These are phyloP conservation scores for Acacia crassicarpa DNA, from an alignment of 306 rosid species.

Conservation along the genomic window DNA sequence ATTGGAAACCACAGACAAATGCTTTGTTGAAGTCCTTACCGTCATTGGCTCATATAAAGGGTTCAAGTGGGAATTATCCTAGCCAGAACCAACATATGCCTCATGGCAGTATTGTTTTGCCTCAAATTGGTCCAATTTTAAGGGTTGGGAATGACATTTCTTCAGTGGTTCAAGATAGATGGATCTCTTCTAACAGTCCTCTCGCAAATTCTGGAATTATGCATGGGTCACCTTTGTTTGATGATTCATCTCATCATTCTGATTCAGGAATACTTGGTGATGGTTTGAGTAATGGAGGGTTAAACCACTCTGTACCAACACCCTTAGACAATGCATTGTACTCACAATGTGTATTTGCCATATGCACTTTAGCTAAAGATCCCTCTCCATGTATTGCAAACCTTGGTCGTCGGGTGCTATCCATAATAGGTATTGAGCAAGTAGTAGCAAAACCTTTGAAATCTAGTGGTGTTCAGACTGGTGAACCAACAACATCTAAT, in stretches of 20 bases:
- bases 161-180: slow-evolving; percentile 62
- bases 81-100: slow-evolving; percentile 52
- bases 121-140: slow-evolving; percentile 81
- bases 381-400: slow-evolving; percentile 91
- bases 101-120: slow-evolving; percentile 63
- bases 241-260: slow-evolving; percentile 88
- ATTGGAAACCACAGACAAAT: slow-evolving; percentile 90
- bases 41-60: slow-evolving; percentile 69
- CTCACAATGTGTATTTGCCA: slow-evolving; percentile 85
- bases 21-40: slow-evolving; percentile 78
- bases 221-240: slow-evolving; percentile 95
- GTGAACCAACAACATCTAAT: slow-evolving; percentile 53
- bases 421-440: slow-evolving; percentile 94
- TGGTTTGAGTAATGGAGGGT: slow-evolving; percentile 79
- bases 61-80: slow-evolving; percentile 54
- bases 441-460: slow-evolving; percentile 84
- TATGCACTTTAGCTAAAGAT: slow-evolving; percentile 94
- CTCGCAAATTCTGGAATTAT: slow-evolving; percentile 75
- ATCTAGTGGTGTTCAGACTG: slow-evolving; percentile 47
- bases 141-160: slow-evolving; percentile 82
- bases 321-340: slow-evolving; percentile 78
- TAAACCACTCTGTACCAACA: slow-evolving; percentile 59
- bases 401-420: slow-evolving; percentile 85
- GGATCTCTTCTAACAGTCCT: slow-evolving; percentile 90
- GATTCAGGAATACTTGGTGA: slow-evolving; percentile 94